Base-by-base conservation (phyloP, 192 early-diverging fungal species). In the Backusella tarrabulga region DNA sequence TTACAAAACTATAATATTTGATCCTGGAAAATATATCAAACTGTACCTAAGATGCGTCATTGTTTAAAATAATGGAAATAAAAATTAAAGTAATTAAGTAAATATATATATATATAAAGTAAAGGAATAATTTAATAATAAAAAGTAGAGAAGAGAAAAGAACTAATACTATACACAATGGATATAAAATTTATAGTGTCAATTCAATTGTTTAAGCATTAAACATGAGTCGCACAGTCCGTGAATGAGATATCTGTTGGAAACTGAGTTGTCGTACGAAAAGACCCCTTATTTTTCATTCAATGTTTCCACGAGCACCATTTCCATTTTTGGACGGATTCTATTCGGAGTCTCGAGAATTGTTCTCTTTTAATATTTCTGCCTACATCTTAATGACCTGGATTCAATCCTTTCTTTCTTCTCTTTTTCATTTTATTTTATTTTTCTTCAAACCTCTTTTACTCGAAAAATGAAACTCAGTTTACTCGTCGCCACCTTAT, bases 1-100 rank as follows among this genome's bases (percentile, higher is more conserved):
- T 40, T 56, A 63, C 8, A 29, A 11, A 4, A 12, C 8, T 14
- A 29, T 26, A 29, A 63, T 63, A 63, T 14, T 3, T 2, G 11
- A 60, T 21, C 23, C 23, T 26, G 21, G 3, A 63, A 11, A 63
- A 14, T 14, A 29, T 29, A 70, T 38, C 2, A 38, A 70, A 70
- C 11, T 72, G 6, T 72, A 72, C 71, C 71, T 72, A 72, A 72
- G 71, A 72, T 72, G 71, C 3, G 71, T 72, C 71, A 72, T 72
- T 50, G 17, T 63, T 29, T 4, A 29, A 63, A 63, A 63, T 23
- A 11, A 29, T 29, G 9, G 11, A 40, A 29, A 14, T 29, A 63
- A 21, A 0, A 50, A 50, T 50, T 50, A 63, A 63, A 63, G 6
- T 23, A 60, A 60, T 60, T 60, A 63, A 29, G 3, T 63, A 50